Conservation (phyloP, 148 eudicot species). For the Pouteria glomerata region DNA sequence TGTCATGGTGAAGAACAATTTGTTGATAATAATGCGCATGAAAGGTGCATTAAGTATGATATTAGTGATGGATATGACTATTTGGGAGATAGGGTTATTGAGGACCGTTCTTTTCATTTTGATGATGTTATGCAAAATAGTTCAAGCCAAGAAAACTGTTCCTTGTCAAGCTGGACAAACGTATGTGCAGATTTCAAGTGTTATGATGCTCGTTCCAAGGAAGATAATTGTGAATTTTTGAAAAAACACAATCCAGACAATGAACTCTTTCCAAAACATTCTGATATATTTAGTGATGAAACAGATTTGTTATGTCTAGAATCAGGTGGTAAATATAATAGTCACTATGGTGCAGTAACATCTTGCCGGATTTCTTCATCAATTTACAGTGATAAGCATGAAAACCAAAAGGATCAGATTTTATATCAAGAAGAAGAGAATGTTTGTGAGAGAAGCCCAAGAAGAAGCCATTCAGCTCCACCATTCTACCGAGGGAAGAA, state of each 20-base stretch:
- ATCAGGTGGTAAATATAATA: conserved; percentile 10
- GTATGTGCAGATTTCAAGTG: conserved; percentile 6
- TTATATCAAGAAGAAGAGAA: conserved; percentile 19
- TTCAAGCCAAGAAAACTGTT: conserved; percentile 18
- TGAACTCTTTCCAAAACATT: conserved; percentile 21
- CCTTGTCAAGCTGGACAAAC: conserved; percentile 14
- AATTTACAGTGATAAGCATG: conserved; percentile 16
- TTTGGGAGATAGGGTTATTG: conserved; percentile 27
- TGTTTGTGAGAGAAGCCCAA: conserved; percentile 19
- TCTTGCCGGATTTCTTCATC: conserved; percentile 19
- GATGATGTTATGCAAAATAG: conserved; percentile 13
- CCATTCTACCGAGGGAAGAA: conserved; percentile 60
- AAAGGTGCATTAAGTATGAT: conserved; percentile 19
- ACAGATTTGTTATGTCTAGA: conserved; percentile 25
- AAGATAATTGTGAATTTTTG: conserved; percentile 16
- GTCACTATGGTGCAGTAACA: conserved; percentile 8
- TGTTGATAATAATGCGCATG: conserved; percentile 19
- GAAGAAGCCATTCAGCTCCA: conserved; percentile 90
- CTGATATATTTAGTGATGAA: conserved; percentile 20
- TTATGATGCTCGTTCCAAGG: conserved; percentile 16
- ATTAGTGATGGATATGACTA: conserved; percentile 15
- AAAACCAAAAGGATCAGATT: conserved; percentile 11
- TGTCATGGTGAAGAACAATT: conserved; percentile 25
- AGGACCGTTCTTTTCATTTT: conserved; percentile 7
- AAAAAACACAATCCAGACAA: conserved; percentile 19